Evolutionary conservation across 305 asterid genomes (phyloP), one percentile per base, ranked within the genome.

Genomic region (Fraxinus greggii): DNA sequence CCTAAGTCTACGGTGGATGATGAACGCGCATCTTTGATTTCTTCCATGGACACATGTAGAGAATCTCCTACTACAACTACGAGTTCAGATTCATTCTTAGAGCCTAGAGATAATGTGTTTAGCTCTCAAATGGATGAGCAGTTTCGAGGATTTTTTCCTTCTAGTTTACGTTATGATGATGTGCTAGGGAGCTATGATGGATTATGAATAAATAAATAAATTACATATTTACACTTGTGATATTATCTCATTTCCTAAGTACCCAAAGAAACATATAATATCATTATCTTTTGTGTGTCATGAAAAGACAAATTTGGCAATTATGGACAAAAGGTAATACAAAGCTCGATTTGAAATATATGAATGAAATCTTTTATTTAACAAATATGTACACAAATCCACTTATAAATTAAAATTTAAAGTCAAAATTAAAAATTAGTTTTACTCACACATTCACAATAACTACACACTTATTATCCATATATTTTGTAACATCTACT

Each of bases 131-230:
- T 86, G 78, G 87, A 87, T 5, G 89, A 88, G 0, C 90, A 84
- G 0, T 83, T 86, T 59, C 85, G 70, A 54, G 85, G 89, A 31
- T 7, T 82, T 54, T 61, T 79, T 4, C 77, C 89, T 1, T 67
- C 89, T 0, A 80, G 76, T 74, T 82, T 85, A 3, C 80, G 32
- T n/a, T 75, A 69, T 70, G 85, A 88, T 83, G 88, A 88, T 83
- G 87, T 91, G 19, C 78, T 92, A 26, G 89, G 92, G 32, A 89
- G 89, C 83, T 92, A 89, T n/a, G 84, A 89, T 29, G 88, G 84
- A 54, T 83, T 89, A 2, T 82, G 79, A 56, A 19, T 82, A 82
- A 56, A 19, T 31, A 40, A 51, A 13, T 54, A 21, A 69, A 0
- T 7, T 26, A 54, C 26, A 17, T 17, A 4, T n/a, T 4, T n/a